phyloP scores from a whole-genome alignment of 345 rosid genomes.

The Orychophragmus violaceus region DNA sequence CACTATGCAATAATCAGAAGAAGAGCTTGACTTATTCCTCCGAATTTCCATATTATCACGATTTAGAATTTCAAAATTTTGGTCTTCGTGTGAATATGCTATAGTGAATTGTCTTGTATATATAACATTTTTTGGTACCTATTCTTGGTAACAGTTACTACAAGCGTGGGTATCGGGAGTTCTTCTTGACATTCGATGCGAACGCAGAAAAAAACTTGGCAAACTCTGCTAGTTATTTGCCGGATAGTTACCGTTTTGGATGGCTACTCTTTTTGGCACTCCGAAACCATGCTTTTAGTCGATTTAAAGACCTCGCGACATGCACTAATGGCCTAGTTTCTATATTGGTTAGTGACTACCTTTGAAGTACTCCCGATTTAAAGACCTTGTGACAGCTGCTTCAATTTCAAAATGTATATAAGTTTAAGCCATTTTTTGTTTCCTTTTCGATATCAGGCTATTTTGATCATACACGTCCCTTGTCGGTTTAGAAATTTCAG shows the following conservation, averaged over 20 bases:
- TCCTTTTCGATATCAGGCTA: slow-evolving; percentile 53
- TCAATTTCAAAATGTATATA: not conserved
- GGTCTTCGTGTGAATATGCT: not conserved
- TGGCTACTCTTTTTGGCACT: slow-evolving; percentile 93
- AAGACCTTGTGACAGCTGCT: too few species aligned
- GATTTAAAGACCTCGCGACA: slow-evolving; percentile 81
- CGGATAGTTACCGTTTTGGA: slow-evolving; percentile 75
- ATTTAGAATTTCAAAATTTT: not conserved
- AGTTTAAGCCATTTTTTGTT: slow-evolving; percentile 2
- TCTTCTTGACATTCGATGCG: slow-evolving; percentile 52
- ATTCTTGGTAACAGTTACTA: slow-evolving; percentile 51
- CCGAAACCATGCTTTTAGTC: slow-evolving; percentile 73
- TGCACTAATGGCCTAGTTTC: slow-evolving; percentile 85
- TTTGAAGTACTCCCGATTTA: not conserved
- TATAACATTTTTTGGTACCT: slow-evolving; percentile 4
- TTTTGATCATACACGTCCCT: slow-evolving; percentile 82
- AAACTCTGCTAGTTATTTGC: slow-evolving; percentile 34
- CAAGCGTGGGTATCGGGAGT: slow-evolving; percentile 65
- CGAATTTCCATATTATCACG: not conserved
- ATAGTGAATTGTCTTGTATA: not conserved
- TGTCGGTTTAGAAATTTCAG: slow-evolving; percentile 65
- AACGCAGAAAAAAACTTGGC: slow-evolving; percentile 45
- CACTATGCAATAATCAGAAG: not conserved
- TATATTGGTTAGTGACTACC: slow-evolving; percentile 61
- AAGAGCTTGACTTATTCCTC: not conserved